phyloP scores from a whole-genome alignment of 106 monocot genomes.

The Allium fistulosum region DNA sequence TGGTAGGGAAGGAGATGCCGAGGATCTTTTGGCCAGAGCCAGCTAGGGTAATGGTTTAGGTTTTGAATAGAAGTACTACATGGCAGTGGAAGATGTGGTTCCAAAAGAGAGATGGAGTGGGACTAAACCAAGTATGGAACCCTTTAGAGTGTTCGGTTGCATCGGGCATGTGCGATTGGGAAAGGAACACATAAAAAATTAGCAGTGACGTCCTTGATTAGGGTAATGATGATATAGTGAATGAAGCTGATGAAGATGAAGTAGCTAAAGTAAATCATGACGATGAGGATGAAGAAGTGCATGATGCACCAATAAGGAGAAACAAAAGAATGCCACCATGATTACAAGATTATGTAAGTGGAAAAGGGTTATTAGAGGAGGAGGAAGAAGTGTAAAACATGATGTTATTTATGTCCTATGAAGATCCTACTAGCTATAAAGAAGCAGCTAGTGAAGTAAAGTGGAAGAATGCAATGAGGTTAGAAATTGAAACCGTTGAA shows the following conservation, averaged over 20 bases:
- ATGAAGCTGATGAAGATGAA: not conserved
- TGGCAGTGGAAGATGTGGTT: too few relatives aligned
- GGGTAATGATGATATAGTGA: not conserved
- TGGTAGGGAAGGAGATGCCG: too few relatives aligned
- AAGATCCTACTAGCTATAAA: not conserved
- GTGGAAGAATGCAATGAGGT: slow-evolving; percentile 1
- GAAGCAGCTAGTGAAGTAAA: not conserved
- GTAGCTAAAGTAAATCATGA: not conserved
- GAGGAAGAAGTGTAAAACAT: not conserved
- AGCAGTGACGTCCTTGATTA: not conserved
- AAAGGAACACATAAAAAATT: not conserved
- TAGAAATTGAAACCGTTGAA: not conserved
- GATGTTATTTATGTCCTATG: not conserved
- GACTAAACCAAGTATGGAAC: too few relatives aligned
- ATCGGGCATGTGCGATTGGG: not conserved
- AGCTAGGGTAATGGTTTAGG: too few relatives aligned
- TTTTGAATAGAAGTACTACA: too few relatives aligned
- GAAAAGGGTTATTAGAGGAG: not conserved
- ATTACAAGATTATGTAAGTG: not conserved
- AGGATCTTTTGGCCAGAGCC: too few relatives aligned
- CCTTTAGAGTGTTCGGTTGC: too few relatives aligned
- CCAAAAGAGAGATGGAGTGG: too few relatives aligned
- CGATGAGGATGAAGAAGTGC: too few relatives aligned
- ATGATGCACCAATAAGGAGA: not conserved
- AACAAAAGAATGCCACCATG: not conserved